Base-by-base conservation (phyloP, 441 rosid genomes). In the Jatropha multifida region DNA sequence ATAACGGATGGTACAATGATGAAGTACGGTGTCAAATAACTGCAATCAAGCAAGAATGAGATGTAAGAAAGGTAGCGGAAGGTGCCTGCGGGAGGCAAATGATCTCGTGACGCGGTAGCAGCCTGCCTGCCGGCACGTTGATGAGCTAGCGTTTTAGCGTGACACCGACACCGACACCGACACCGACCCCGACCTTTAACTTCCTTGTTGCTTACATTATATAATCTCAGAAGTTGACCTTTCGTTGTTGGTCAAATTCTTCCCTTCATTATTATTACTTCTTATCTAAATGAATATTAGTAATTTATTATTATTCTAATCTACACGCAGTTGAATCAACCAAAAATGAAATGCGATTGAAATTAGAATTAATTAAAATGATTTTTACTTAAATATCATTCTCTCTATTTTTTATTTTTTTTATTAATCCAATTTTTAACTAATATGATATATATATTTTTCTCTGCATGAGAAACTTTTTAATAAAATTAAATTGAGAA, bases 1-100 rank as follows among this genome's bases (percentile, higher is more conserved):
- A 20, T 3, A 68, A 49, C 3, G 3, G 18, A 51, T 17, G 46
- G 46, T 15, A 54, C 62, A 54, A 69, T 55, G 46, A 51, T 52
- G 73, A 69, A 52, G 49, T 69, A 52, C 73, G 73, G 62, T 37
- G 59, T 69, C 27, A 69, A 52, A 38, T 0, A 32, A 69, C 23
- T 69, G 27, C 27, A 51, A 4, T 20, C 71, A 68, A 26, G 58
- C 71, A 20, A 42, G 7, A 67, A 44, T 67, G 38, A 44, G 56
- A 44, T 67, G 56, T 23, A 52, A 54, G 8, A 54, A 46, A 8
- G 49, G n/a, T 4, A 14, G 20, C 7, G 58, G 23, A 17, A n/a
- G 20, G 59, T 55, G 59, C 18, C 1, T 32, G 32, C 32, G 32
- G 59, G 26, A 14, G 3, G 7, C 59, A 55, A 55, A 18, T 55